These are phyloP conservation scores for Mycena vitilis DNA, from an alignment of 768 basidiomycete species.

Conservation along the genomic window DNA sequence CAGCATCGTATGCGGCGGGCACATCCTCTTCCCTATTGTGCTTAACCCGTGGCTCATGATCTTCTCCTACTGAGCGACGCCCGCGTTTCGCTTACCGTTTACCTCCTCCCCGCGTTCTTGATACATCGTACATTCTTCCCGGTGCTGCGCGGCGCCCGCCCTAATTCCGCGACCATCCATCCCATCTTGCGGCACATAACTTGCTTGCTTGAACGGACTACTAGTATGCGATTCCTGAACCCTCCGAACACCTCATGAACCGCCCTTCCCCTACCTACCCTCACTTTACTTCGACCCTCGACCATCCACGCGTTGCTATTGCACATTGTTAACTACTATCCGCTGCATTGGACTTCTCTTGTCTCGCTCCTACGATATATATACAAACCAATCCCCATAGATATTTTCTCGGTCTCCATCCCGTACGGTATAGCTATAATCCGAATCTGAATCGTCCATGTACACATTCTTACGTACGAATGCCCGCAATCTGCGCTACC, in stretches of 20 bases:
- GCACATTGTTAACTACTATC: background rate
- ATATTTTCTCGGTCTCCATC: conserved; percentile 4
- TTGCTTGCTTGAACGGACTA: background rate
- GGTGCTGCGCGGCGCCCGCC: conserved; percentile 10
- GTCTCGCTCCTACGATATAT: conserved; percentile 15
- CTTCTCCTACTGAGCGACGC: conserved; percentile 63
- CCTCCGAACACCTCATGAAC: background rate
- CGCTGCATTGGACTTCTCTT: conserved; percentile 15
- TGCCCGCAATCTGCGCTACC: conserved; percentile 2
- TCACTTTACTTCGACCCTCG: background rate
- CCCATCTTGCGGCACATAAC: background rate
- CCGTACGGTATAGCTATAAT: conserved; percentile 34
- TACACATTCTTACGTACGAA: conserved; percentile 27
- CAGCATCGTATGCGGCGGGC: conserved; percentile 72
- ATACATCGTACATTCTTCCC: conserved; percentile 1
- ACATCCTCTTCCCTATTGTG: conserved; percentile 84
- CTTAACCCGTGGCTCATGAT: conserved; percentile 93
- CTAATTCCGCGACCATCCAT: conserved; percentile 10
- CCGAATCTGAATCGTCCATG: conserved; percentile 18
- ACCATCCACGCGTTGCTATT: conserved; percentile 1
- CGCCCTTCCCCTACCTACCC: too few species aligned
- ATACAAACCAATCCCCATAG: conserved; percentile 13
- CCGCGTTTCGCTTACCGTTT: background rate
- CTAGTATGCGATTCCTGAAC: too few species aligned
- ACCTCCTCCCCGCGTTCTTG: conserved; percentile 12